A percentile compares a stretch with the other conserved stretches of the same genome.
Conservation (phyloP, 495 filamentous ascomycete genomes). For the Elaphomyces granulatus region DNA sequence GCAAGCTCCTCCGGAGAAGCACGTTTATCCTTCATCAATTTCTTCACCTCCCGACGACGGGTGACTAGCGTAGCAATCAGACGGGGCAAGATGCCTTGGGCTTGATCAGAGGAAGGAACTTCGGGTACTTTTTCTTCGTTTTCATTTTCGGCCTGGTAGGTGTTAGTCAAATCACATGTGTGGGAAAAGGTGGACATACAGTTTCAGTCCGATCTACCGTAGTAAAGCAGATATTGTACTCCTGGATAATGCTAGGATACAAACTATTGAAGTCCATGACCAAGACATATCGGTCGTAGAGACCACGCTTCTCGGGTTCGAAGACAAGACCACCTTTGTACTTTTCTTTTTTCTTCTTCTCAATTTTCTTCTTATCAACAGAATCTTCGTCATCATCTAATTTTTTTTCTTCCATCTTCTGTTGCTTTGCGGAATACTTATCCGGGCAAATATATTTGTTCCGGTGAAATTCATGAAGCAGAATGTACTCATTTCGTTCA, state of each 20-base stretch:
- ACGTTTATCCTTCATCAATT: conserved; percentile 84
- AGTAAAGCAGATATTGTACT: conserved; percentile 98
- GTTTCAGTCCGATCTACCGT: conserved; percentile 66
- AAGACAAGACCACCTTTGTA: conserved; percentile 98
- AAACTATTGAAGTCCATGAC: conserved; percentile 99
- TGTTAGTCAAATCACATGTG: conserved; percentile 1
- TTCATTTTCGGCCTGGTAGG: conserved; percentile 54
- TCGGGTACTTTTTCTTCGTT: conserved; percentile 58
- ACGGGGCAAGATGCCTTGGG: conserved; percentile 68
- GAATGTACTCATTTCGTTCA: conserved; percentile 97
- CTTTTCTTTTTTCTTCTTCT: conserved; percentile 99
- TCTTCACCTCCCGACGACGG: conserved; percentile 81
- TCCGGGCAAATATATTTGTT: conserved; percentile 98
- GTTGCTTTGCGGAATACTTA: conserved; percentile 60
- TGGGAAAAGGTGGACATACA: conserved; percentile 25
- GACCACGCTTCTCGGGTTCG: conserved; percentile 77
- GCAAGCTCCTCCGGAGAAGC: conserved; percentile 76
- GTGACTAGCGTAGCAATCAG: conserved; percentile 84
- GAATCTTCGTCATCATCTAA: conserved; percentile 57
- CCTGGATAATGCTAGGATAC: conserved; percentile 97
- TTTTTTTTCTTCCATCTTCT: conserved; percentile 52
- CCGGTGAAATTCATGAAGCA: conserved; percentile 86
- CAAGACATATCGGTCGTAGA: conserved; percentile 92
- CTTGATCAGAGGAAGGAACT: conserved; percentile 52
- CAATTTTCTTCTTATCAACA: conserved; percentile 66